A percentile compares a stretch with the other conserved stretches of the same genome.
These are phyloP conservation scores for Gaertneriomyces semiglobifer DNA, from an alignment of 192 early-diverging fungal species.

Conservation along the genomic window DNA sequence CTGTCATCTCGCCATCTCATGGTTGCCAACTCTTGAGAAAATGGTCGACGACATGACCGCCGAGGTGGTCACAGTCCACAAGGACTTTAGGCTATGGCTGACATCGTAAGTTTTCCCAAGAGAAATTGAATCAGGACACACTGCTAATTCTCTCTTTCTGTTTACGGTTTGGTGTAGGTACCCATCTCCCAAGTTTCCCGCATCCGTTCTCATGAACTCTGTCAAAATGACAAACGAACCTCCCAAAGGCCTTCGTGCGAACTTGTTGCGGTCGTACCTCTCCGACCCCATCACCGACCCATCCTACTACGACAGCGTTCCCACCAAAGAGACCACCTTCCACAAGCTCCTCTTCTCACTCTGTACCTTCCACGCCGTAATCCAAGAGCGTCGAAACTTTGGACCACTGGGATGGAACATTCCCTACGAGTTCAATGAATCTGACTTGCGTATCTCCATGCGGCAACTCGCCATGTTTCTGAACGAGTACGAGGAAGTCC, in stretches of 20 bases:
- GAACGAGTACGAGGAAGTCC: slow-evolving; percentile 56
- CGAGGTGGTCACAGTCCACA: slow-evolving; percentile 43
- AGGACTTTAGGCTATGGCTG: slow-evolving; percentile 59
- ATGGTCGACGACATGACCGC: slow-evolving; percentile 60
- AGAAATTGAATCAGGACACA: no score
- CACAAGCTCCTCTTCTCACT: slow-evolving; percentile 64
- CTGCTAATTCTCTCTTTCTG: no score
- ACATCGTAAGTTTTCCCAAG: slow-evolving; percentile 52
- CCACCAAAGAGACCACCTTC: slow-evolving; percentile 43
- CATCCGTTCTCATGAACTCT: slow-evolving; percentile 58
- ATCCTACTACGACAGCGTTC: slow-evolving; percentile 54
- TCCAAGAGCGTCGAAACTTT: slow-evolving; percentile 63
- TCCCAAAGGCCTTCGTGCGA: slow-evolving; percentile 59
- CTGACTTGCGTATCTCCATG: slow-evolving; percentile 59
- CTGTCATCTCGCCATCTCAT: slow-evolving; percentile 62
- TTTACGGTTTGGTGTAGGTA: no score
- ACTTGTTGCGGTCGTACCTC: slow-evolving; percentile 57
- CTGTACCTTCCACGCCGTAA: slow-evolving; percentile 64
- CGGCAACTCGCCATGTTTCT: slow-evolving; percentile 65
- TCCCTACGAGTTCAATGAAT: slow-evolving; percentile 68
- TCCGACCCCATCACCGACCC: slow-evolving; percentile 59
- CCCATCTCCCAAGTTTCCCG: slow-evolving; percentile 59
- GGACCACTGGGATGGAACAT: slow-evolving; percentile 69
- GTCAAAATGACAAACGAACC: slow-evolving; percentile 69
- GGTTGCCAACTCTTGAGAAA: slow-evolving; percentile 55